phyloP scores from a whole-genome alignment of 495 filamentous ascomycete genomes.

The Talaromyces liani region DNA sequence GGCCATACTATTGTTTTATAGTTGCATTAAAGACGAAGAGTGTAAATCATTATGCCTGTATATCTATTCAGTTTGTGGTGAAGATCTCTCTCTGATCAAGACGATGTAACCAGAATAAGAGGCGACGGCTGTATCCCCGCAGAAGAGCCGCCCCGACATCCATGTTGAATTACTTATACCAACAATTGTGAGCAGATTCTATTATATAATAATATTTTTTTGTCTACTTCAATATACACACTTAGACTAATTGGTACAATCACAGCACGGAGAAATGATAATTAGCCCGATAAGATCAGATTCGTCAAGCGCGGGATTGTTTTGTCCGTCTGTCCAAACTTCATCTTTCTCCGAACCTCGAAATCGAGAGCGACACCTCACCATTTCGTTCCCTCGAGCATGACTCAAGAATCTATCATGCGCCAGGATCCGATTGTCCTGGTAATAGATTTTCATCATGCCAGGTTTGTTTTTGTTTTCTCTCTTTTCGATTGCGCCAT shows the following conservation, averaged over 20 bases:
- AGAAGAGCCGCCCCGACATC: neutral
- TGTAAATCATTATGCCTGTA: neutral
- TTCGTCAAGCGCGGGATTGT: neutral
- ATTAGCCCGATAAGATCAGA: neutral
- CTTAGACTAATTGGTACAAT: neutral
- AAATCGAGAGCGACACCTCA: slow-evolving; percentile 4
- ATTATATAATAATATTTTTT: neutral
- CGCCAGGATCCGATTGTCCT: slow-evolving; percentile 58
- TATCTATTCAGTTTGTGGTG: neutral
- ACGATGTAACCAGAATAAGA: neutral
- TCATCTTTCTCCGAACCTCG: neutral
- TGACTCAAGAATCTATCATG: slow-evolving; percentile 8
- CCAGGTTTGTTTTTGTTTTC: slow-evolving; percentile 46
- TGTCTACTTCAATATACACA: neutral
- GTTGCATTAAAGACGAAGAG: neutral
- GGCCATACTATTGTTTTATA: neutral
- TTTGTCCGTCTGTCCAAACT: neutral
- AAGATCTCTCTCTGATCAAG: neutral
- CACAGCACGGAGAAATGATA: neutral
- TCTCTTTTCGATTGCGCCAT: neutral
- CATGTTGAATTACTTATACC: neutral
- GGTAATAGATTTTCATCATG: slow-evolving; percentile 97
- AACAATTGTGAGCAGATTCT: neutral
- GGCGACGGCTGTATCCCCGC: neutral
- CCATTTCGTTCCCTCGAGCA: slow-evolving; percentile 19